A percentile compares a stretch with the other conserved stretches of the same genome.
These are phyloP conservation scores for Phytopythium litorale DNA, from an alignment of 352 stramenopile genomes.

Conservation along the genomic window DNA sequence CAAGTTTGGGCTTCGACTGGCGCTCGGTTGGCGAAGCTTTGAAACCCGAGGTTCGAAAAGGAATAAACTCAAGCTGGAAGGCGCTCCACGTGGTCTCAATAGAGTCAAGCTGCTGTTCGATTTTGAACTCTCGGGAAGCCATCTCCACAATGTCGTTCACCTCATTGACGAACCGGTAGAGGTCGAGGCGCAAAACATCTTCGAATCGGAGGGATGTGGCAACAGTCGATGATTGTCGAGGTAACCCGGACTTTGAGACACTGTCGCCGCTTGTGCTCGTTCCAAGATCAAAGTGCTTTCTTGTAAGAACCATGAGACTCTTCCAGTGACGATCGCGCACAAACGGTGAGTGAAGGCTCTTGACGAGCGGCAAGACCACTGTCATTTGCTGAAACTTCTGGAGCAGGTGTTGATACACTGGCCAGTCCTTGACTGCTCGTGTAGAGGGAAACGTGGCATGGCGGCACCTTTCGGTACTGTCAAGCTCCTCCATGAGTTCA, in stretches of 20 bases:
- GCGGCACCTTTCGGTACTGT: slow-evolving; percentile 62
- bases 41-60: slow-evolving; percentile 76
- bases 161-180: slow-evolving; percentile 91
- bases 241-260: slow-evolving; percentile 3
- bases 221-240: background rate
- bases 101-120: slow-evolving; percentile 93
- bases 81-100: slow-evolving; percentile 90
- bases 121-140: slow-evolving; percentile 96
- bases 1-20: background rate
- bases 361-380: slow-evolving; percentile 88
- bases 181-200: slow-evolving; percentile 91
- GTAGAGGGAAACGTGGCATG: slow-evolving; percentile 48
- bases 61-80: slow-evolving; percentile 91
- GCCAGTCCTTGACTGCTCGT: slow-evolving; percentile 87
- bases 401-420: slow-evolving; percentile 90
- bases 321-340: slow-evolving; percentile 90
- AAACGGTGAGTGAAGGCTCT: slow-evolving; percentile 85
- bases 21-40: slow-evolving; percentile 7
- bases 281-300: slow-evolving; percentile 82
- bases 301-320: slow-evolving; percentile 78
- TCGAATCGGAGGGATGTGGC: slow-evolving; percentile 76
- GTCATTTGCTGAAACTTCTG: slow-evolving; percentile 91
- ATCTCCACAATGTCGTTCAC: slow-evolving; percentile 95
- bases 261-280: slow-evolving; percentile 4
- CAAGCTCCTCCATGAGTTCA: slow-evolving; percentile 87